Percentiles rank a stretch among this genome's conserved stretches.
Evolutionary conservation across 176 grass and related monocot genomes (phyloP).

Genomic region (Cenchrus fungigraminus): DNA sequence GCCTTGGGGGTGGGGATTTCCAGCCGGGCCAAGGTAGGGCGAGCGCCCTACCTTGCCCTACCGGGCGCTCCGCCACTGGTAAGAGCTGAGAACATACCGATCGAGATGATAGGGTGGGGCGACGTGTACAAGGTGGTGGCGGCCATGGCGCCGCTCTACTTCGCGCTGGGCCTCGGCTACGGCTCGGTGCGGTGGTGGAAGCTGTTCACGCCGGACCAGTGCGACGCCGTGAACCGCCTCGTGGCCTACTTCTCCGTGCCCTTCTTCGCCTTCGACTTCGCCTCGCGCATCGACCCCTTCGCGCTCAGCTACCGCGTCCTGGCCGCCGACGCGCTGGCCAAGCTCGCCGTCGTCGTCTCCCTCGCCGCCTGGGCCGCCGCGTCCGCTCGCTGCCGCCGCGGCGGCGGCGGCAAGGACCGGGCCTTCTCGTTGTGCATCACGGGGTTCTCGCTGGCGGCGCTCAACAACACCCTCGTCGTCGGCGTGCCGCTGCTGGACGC

Average conservation of each 20-base stretch:
- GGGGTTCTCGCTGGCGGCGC: conserved; percentile 74
- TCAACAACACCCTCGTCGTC: conserved; percentile 88
- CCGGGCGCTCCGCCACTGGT: too few relatives aligned
- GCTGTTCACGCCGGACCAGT: conserved; percentile 84
- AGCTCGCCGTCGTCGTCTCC: conserved; percentile 48
- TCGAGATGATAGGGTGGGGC: conserved; percentile 72
- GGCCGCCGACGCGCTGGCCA: conserved; percentile 72
- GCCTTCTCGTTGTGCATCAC: conserved; percentile 70
- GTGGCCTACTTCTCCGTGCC: conserved; percentile 81
- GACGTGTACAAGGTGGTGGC: conserved; percentile 87
- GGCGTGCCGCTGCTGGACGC: conserved; percentile 81
- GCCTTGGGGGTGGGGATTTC: too few relatives aligned
- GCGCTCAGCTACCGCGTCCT: conserved; percentile 71
- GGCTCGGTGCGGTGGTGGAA: conserved; percentile 87
- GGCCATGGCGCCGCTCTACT: conserved; percentile 91
- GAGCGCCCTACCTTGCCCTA: too few relatives aligned
- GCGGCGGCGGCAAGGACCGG: neutral
- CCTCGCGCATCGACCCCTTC: conserved; percentile 66
- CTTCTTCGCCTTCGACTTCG: conserved; percentile 93
- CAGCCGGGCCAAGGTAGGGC: too few relatives aligned
- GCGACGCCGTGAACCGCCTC: conserved; percentile 81
- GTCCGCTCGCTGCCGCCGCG: neutral
- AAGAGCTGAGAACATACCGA: too few relatives aligned
- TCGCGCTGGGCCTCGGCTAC: conserved; percentile 77
- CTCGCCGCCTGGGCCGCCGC: conserved; percentile 53